Evolutionary conservation across 495 filamentous ascomycete species (phyloP).

Genomic region (Lasiosphaeria ovina): DNA sequence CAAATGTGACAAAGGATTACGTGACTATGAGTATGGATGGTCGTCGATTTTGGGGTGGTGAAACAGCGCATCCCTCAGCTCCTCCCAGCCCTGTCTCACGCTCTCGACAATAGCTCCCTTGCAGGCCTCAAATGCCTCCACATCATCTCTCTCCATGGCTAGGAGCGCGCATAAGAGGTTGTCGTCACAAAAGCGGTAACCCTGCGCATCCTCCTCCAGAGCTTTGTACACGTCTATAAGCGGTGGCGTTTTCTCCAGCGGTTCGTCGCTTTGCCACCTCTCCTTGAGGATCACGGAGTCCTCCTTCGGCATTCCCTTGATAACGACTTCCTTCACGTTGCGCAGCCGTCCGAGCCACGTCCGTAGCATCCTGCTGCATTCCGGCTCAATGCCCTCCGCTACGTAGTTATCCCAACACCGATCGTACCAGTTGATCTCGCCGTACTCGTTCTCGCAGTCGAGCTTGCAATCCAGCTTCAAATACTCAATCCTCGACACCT

Average conservation of each 20-base stretch:
- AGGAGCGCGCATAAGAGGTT: background rate
- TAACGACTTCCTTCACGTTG: background rate
- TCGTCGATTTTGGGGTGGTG: too few relatives aligned
- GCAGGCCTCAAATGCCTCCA: background rate
- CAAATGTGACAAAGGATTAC: too few relatives aligned
- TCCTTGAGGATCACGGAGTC: background rate
- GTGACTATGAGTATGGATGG: too few relatives aligned
- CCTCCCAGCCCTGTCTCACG: background rate
- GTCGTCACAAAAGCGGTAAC: background rate
- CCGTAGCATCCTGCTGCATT: background rate
- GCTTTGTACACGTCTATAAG: background rate
- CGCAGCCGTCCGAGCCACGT: background rate
- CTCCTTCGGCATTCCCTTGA: background rate
- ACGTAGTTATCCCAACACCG: background rate
- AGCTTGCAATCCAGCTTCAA: background rate
- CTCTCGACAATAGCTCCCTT: background rate
- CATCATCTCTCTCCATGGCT: background rate
- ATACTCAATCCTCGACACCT: background rate
- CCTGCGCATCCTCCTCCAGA: background rate
- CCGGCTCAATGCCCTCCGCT: background rate
- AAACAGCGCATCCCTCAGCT: background rate
- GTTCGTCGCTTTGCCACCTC: background rate
- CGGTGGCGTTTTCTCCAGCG: background rate
- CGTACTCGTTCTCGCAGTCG: background rate
- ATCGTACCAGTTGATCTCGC: background rate